Evolutionary conservation across 331 rosid species (phyloP).

Genomic region (Malus hybrid): DNA sequence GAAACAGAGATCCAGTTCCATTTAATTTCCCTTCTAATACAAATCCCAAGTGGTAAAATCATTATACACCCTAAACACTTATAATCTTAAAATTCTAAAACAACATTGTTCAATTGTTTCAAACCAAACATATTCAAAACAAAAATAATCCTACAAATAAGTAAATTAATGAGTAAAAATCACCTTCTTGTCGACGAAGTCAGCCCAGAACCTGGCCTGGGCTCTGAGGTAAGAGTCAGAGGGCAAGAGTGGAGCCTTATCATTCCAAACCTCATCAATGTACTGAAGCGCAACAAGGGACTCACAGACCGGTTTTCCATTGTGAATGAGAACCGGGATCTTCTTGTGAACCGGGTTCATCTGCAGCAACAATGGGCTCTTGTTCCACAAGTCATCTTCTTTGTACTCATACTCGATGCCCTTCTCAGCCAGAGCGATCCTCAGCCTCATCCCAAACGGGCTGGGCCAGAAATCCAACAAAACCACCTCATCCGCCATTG

Average conservation of each 20-base stretch:
- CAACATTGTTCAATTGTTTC: background rate
- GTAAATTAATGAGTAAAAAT: background rate
- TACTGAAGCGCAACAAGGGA: slow-evolving; percentile 5
- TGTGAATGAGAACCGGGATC: slow-evolving; percentile 1
- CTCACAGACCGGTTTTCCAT: background rate
- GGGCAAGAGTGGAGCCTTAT: slow-evolving; percentile 4
- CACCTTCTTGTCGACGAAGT: slow-evolving; percentile 18
- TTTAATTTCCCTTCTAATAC: no score
- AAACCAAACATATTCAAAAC: background rate
- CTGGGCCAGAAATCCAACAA: slow-evolving; percentile 8
- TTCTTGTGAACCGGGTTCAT: slow-evolving; percentile 12
- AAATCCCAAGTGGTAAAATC: no score
- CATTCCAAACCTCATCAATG: slow-evolving; percentile 12
- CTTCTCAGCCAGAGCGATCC: slow-evolving; percentile 11
- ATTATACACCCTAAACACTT: background rate
- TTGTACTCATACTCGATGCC: slow-evolving; percentile 1
- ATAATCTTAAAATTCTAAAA: background rate
- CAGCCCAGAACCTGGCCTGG: slow-evolving; percentile 23
- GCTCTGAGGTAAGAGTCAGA: slow-evolving; percentile 13
- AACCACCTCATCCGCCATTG: slow-evolving; percentile 3
- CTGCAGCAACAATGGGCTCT: slow-evolving; percentile 10
- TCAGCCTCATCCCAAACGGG: slow-evolving; percentile 3
- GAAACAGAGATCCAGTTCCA: no score
- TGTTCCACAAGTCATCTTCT: slow-evolving; percentile 14
- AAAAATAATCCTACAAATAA: background rate